Evolutionary conservation across 352 stramenopile genomes (phyloP).

Genomic region (Phytophthora meadii): DNA sequence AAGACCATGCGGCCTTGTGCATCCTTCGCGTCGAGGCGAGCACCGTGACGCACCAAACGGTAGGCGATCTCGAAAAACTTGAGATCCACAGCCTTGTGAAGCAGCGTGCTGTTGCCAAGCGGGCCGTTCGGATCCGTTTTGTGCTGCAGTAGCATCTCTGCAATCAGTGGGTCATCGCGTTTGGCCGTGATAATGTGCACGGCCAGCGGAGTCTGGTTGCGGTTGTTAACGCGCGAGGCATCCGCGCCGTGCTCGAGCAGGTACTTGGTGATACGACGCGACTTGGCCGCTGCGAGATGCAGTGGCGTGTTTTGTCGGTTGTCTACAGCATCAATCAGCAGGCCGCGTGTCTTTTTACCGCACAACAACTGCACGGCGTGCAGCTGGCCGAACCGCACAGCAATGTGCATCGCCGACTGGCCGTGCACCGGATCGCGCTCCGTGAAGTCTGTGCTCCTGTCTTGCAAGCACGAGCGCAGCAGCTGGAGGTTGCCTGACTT

Average conservation of each 20-base stretch:
- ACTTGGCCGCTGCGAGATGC: slow-evolving; percentile 83
- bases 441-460: slow-evolving; percentile 65
- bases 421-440: slow-evolving; percentile 75
- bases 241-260: slow-evolving; percentile 76
- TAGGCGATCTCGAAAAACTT: slow-evolving; percentile 77
- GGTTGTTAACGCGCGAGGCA: slow-evolving; percentile 67
- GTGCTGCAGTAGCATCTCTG: slow-evolving; percentile 83
- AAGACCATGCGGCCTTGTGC: slow-evolving; percentile 82
- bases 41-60: slow-evolving; percentile 81
- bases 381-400: slow-evolving; percentile 81
- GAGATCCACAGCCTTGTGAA: slow-evolving; percentile 81
- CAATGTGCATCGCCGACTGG: slow-evolving; percentile 83
- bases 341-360: slow-evolving; percentile 58
- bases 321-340: slow-evolving; percentile 78
- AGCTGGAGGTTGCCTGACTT: slow-evolving; percentile 72
- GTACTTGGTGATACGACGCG: slow-evolving; percentile 84
- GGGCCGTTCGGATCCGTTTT: slow-evolving; percentile 73
- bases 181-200: slow-evolving; percentile 84
- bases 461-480: slow-evolving; percentile 61
- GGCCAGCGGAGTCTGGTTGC: slow-evolving; percentile 74
- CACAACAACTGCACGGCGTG: slow-evolving; percentile 76
- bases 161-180: slow-evolving; percentile 77
- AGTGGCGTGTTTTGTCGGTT: slow-evolving; percentile 79
- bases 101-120: slow-evolving; percentile 69
- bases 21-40: slow-evolving; percentile 79